Percentiles rank a stretch among this genome's conserved stretches.
Conservation (phyloP, 2,329 filamentous ascomycete genomes). For the Furcasterigmium sp. region DNA sequence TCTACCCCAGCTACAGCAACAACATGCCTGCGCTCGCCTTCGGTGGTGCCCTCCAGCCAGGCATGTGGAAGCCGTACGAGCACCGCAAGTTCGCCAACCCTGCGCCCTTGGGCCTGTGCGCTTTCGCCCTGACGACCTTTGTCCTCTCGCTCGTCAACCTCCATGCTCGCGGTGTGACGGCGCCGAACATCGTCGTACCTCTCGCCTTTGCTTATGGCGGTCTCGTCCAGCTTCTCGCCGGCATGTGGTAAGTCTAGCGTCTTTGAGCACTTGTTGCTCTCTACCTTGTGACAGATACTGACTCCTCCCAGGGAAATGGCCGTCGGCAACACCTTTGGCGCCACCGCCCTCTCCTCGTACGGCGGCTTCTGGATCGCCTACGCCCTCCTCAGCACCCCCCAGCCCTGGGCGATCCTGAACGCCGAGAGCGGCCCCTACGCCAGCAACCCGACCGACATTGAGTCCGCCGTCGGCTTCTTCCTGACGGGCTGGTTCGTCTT, state of each 20-base stretch:
- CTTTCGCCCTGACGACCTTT: constrained; percentile 80
- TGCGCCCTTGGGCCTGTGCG: constrained; percentile 69
- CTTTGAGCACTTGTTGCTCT: no score
- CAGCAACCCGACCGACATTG: constrained; percentile 37
- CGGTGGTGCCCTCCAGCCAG: constrained; percentile 69
- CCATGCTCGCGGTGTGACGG: constrained; percentile 51
- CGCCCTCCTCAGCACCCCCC: constrained; percentile 64
- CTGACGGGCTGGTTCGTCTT: constrained; percentile 82
- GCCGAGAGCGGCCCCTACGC: constrained; percentile 37
- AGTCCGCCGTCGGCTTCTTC: constrained; percentile 67
- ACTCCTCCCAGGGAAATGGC: constrained; percentile 67
- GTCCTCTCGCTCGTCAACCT: constrained; percentile 72
- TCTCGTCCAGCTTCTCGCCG: constrained; percentile 71
- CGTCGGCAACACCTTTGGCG: constrained; percentile 82
- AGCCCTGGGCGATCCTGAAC: constrained; percentile 51
- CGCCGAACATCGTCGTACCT: constrained; percentile 63
- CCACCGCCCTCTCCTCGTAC: constrained; percentile 74
- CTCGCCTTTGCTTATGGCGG: constrained; percentile 73
- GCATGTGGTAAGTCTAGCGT: constrained; percentile 70
- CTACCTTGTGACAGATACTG: constrained; percentile 8
- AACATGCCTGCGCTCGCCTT: constrained; percentile 40
- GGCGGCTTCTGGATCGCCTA: constrained; percentile 81
- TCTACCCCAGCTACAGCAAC: constrained; percentile 2
- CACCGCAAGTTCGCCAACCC: constrained; percentile 75
- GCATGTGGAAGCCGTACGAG: constrained; percentile 57